Evolutionary conservation across 225 moss, liverwort and hornwort genomes (phyloP).

Genomic region (Pseudisothecium myosuroides): DNA sequence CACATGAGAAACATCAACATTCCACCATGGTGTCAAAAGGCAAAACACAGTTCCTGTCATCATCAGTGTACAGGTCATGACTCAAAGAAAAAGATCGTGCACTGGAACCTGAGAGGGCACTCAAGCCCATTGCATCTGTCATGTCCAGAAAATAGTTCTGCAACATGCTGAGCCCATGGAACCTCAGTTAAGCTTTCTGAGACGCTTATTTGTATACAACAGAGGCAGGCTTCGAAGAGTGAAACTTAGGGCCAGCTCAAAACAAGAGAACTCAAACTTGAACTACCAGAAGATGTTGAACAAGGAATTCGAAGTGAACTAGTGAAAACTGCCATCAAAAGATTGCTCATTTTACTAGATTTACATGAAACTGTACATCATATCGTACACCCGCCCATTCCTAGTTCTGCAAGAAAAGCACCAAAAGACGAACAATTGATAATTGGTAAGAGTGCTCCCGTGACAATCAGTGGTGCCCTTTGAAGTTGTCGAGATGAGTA

Average conservation of each 20-base stretch:
- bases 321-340: neutral
- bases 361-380: neutral
- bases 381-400: neutral
- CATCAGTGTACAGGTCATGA: neutral
- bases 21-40: neutral
- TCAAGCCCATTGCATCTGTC: neutral
- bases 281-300: neutral
- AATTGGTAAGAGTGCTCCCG: neutral
- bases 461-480: neutral
- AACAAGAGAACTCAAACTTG: neutral
- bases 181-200: neutral
- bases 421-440: neutral
- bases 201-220: neutral
- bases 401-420: neutral
- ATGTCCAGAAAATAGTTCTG: neutral
- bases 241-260: neutral
- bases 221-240: neutral
- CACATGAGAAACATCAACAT: neutral
- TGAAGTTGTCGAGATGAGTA: neutral
- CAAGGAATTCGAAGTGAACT: neutral
- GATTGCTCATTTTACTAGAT: neutral
- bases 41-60: neutral
- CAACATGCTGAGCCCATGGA: neutral
- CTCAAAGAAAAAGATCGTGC: neutral
- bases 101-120: neutral